These are phyloP conservation scores for Blastocystis sp. DNA, from an alignment of 352 stramenopile genomes.

Conservation along the genomic window DNA sequence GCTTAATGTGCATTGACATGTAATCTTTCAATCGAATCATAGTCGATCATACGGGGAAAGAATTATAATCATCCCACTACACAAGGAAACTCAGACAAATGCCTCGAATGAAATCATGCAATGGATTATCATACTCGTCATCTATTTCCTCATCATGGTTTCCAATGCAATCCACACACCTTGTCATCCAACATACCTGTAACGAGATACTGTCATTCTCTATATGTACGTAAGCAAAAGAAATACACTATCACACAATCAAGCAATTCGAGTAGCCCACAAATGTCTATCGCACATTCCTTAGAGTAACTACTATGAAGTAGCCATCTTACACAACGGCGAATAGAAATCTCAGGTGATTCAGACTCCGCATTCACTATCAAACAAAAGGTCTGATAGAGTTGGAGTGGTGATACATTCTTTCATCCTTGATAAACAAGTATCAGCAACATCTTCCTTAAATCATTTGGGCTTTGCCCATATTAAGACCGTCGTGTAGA, in stretches of 20 bases:
- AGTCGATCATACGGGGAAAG: slow-evolving; percentile 64
- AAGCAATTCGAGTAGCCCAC: slow-evolving; percentile 21
- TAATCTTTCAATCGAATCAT: slow-evolving; percentile 62
- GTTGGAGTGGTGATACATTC: slow-evolving; percentile 61
- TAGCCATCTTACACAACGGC: slow-evolving; percentile 37
- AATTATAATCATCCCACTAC: slow-evolving; percentile 63
- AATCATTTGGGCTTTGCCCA: slow-evolving; percentile 60
- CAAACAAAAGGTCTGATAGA: not conserved
- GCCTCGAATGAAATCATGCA: slow-evolving; percentile 39
- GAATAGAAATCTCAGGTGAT: slow-evolving; percentile 38
- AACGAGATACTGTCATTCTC: too few species aligned
- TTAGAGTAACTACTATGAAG: slow-evolving; percentile 13
- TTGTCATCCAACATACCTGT: not conserved
- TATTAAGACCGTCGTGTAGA: slow-evolving; percentile 63
- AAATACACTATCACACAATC: slow-evolving; percentile 30
- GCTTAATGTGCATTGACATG: slow-evolving; percentile 60
- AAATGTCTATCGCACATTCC: slow-evolving; percentile 48
- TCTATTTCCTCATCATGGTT: slow-evolving; percentile 49
- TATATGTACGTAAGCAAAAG: slow-evolving; percentile 58
- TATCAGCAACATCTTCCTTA: slow-evolving; percentile 54
- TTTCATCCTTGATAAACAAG: slow-evolving; percentile 54
- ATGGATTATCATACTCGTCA: slow-evolving; percentile 54
- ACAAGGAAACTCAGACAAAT: slow-evolving; percentile 53
- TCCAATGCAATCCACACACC: not conserved
- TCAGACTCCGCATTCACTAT: slow-evolving; percentile 38